phyloP scores from a whole-genome alignment of 352 stramenopile genomes.

The Bremia lactucae region DNA sequence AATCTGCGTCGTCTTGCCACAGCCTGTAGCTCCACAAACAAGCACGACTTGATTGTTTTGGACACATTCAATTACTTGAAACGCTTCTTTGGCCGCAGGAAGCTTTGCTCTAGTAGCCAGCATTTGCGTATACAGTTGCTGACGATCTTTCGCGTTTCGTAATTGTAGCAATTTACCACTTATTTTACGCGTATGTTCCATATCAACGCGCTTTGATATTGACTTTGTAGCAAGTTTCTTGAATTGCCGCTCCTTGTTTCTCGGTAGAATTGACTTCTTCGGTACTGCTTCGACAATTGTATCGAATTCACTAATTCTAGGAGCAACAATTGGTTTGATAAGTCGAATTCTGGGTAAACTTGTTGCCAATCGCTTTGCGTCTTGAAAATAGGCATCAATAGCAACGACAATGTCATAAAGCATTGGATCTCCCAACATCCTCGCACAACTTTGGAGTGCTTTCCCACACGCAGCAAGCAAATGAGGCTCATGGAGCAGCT shows the following conservation, averaged over 20 bases:
- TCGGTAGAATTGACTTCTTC: conserved; percentile 6
- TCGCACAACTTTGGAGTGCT: conserved; percentile 38
- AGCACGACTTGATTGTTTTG: conserved; percentile 85
- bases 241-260: conserved; percentile 18
- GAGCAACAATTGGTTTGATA: conserved; percentile 8
- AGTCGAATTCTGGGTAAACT: conserved; percentile 26
- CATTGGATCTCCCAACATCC: conserved; percentile 59
- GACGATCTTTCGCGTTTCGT: conserved; percentile 30
- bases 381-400: conserved; percentile 41
- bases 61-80: conserved; percentile 44
- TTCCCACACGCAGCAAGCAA: conserved; percentile 36
- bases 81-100: conserved; percentile 46
- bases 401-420: conserved; percentile 73
- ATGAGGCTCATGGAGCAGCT: conserved; percentile 28
- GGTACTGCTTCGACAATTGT: conserved; percentile 1
- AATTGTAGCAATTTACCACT: conserved; percentile 35
- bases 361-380: conserved; percentile 17
- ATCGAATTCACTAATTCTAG: no score
- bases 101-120: conserved; percentile 36
- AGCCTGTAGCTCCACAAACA: conserved; percentile 92
- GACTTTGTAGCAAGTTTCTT: conserved; percentile 6
- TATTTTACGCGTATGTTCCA: conserved; percentile 28
- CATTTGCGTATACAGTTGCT: conserved; percentile 50
- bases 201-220: conserved; percentile 15
- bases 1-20: conserved; percentile 93